A percentile compares a stretch with the other conserved stretches of the same genome.
These are phyloP conservation scores for Phytophthora cactorum DNA, from an alignment of 352 stramenopile genomes.

Conservation along the genomic window DNA sequence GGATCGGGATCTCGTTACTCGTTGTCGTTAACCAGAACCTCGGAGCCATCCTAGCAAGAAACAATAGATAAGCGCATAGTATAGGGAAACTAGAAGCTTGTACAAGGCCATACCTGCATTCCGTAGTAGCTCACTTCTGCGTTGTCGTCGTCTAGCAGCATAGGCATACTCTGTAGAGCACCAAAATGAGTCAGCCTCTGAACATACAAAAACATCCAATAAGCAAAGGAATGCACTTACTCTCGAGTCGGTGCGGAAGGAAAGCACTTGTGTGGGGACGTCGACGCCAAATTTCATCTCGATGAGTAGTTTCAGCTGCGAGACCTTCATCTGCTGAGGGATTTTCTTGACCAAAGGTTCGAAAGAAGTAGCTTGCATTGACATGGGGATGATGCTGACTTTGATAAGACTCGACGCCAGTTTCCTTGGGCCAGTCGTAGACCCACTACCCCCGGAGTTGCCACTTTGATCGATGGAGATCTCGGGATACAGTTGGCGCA, in stretches of 20 bases:
- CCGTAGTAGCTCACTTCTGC: slow-evolving; percentile 78
- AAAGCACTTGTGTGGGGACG: slow-evolving; percentile 55
- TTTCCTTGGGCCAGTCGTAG: slow-evolving; percentile 39
- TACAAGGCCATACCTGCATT: slow-evolving; percentile 51
- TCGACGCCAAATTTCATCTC: slow-evolving; percentile 79
- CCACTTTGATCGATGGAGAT: slow-evolving; percentile 37
- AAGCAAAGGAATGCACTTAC: slow-evolving; percentile 28
- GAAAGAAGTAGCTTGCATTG: slow-evolving; percentile 65
- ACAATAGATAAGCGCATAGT: background rate
- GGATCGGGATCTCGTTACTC: slow-evolving; percentile 25
- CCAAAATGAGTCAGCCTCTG: background rate
- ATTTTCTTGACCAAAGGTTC: slow-evolving; percentile 74
- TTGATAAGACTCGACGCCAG: slow-evolving; percentile 63
- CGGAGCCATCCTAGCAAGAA: slow-evolving; percentile 55
- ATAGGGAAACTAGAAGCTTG: background rate
- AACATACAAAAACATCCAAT: background rate
- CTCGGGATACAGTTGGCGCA: slow-evolving; percentile 63
- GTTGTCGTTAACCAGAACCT: slow-evolving; percentile 74
- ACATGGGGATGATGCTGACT: slow-evolving; percentile 76
- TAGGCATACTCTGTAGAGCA: slow-evolving; percentile 60
- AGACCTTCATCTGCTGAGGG: slow-evolving; percentile 79
- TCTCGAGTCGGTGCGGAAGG: slow-evolving; percentile 61
- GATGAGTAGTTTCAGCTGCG: slow-evolving; percentile 73
- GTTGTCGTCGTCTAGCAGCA: slow-evolving; percentile 72
- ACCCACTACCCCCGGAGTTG: slow-evolving; percentile 2